These are phyloP conservation scores for Sporisorium scitamineum DNA, from an alignment of 1,284 basidiomycete species.

Conservation along the genomic window DNA sequence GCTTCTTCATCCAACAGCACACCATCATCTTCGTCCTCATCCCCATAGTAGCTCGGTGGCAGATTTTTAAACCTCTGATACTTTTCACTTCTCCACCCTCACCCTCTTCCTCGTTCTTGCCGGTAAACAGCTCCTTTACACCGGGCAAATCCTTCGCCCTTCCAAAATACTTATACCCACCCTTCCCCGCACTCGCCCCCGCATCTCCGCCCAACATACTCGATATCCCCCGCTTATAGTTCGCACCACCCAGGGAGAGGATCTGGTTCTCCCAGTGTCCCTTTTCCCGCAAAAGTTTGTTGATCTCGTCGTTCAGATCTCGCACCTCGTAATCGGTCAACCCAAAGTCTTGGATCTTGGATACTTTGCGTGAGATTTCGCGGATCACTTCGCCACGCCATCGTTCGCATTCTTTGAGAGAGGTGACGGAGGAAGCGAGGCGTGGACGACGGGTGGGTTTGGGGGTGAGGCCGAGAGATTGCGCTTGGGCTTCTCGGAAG, in stretches of 20 bases:
- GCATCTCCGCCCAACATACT: slow-evolving; percentile 90
- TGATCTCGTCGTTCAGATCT: slow-evolving; percentile 97
- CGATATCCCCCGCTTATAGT: slow-evolving; percentile 86
- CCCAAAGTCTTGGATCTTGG: slow-evolving; percentile 94
- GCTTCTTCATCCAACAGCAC: slow-evolving; percentile 73
- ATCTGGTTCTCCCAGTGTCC: slow-evolving; percentile 98
- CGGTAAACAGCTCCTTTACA: slow-evolving; percentile 88
- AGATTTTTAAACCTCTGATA: slow-evolving; percentile 92
- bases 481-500: slow-evolving; percentile 95
- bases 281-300: slow-evolving; percentile 93
- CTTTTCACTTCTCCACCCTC: slow-evolving; percentile 77
- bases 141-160: slow-evolving; percentile 96
- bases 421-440: slow-evolving; percentile 90
- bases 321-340: slow-evolving; percentile 95
- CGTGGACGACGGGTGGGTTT: slow-evolving; percentile 84
- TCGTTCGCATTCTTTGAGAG: slow-evolving; percentile 89
- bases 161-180: slow-evolving; percentile 99
- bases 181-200: slow-evolving; percentile 84
- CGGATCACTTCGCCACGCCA: slow-evolving; percentile 95
- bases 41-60: slow-evolving; percentile 90
- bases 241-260: slow-evolving; percentile 91
- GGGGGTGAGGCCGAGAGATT: slow-evolving; percentile 85
- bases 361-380: slow-evolving; percentile 95
- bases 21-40: slow-evolving; percentile 85
- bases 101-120: slow-evolving; percentile 82